These are phyloP conservation scores for Verticillium klebahnii DNA, from an alignment of 2,329 filamentous ascomycete genomes.

Conservation along the genomic window DNA sequence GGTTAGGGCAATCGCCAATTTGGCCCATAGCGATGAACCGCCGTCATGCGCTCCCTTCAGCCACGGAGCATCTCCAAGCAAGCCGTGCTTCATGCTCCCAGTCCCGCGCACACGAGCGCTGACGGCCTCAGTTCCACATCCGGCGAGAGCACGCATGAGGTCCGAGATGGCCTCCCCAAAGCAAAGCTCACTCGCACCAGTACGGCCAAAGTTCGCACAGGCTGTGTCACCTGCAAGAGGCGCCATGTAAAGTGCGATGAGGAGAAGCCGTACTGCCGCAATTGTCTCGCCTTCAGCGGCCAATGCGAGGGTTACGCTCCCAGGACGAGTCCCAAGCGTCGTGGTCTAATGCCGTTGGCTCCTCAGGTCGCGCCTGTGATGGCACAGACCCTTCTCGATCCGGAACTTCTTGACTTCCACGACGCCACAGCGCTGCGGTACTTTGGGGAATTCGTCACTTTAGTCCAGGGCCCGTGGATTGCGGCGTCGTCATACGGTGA, in stretches of 20 bases:
- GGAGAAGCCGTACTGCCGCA: conserved; percentile 11
- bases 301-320: conserved; percentile 12
- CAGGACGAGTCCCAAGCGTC: neutral
- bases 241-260: conserved; percentile 16
- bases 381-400: conserved; percentile 11
- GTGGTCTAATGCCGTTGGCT: neutral
- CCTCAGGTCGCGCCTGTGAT: conserved; percentile 1
- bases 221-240: conserved; percentile 14
- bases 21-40: no score
- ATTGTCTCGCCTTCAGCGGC: conserved; percentile 10
- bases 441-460: conserved; percentile 24
- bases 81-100: no score
- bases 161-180: neutral
- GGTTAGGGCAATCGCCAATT: no score
- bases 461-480: conserved; percentile 23
- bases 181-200: conserved; percentile 10
- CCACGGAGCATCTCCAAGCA: no score
- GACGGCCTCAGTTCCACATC: no score
- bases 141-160: no score
- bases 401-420: conserved; percentile 12
- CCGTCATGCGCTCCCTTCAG: no score
- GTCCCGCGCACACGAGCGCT: no score
- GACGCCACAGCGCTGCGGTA: conserved; percentile 15
- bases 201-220: conserved; percentile 12
- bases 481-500: conserved; percentile 16